Percentiles rank a stretch among this genome's conserved stretches.
phyloP scores from a whole-genome alignment of 192 early-diverging fungal genomes.

The Coemansia sp. region DNA sequence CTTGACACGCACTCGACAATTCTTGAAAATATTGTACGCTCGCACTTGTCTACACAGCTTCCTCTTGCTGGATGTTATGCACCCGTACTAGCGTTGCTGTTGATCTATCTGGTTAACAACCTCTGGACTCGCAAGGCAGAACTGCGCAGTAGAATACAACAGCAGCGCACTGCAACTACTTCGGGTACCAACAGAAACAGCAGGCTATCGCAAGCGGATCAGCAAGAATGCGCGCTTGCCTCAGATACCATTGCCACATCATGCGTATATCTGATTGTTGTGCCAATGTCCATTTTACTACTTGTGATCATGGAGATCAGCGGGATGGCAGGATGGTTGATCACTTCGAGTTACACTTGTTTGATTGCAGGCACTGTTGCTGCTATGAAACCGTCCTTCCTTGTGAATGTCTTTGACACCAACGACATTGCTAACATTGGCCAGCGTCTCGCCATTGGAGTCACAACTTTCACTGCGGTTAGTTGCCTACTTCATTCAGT shows the following conservation, averaged over 20 bases:
- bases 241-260: slow-evolving; percentile 15
- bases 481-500: slow-evolving; percentile 26
- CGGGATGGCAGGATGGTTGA: slow-evolving; percentile 34
- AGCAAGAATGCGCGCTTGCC: slow-evolving; percentile 8
- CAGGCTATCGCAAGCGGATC: slow-evolving; percentile 5
- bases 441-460: slow-evolving; percentile 23
- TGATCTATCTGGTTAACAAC: slow-evolving; percentile 11
- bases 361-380: slow-evolving; percentile 31
- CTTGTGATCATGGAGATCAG: slow-evolving; percentile 45
- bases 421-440: slow-evolving; percentile 16
- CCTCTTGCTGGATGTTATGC: slow-evolving; percentile 36
- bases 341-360: slow-evolving; percentile 31
- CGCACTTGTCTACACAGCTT: slow-evolving; percentile 16
- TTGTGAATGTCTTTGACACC: slow-evolving; percentile 8
- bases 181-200: neutral
- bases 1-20: slow-evolving; percentile 30
- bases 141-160: slow-evolving; percentile 8
- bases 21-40: slow-evolving; percentile 20
- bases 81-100: slow-evolving; percentile 17
- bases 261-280: slow-evolving; percentile 22
- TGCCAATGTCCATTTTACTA: slow-evolving; percentile 27
- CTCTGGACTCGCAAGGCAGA: slow-evolving; percentile 20
- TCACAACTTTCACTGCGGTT: slow-evolving; percentile 12
- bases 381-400: slow-evolving; percentile 22
- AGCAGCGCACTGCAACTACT: slow-evolving; percentile 3